Evolutionary conservation across 192 early-diverging fungal species (phyloP).

Genomic region (Pilaira anomala): DNA sequence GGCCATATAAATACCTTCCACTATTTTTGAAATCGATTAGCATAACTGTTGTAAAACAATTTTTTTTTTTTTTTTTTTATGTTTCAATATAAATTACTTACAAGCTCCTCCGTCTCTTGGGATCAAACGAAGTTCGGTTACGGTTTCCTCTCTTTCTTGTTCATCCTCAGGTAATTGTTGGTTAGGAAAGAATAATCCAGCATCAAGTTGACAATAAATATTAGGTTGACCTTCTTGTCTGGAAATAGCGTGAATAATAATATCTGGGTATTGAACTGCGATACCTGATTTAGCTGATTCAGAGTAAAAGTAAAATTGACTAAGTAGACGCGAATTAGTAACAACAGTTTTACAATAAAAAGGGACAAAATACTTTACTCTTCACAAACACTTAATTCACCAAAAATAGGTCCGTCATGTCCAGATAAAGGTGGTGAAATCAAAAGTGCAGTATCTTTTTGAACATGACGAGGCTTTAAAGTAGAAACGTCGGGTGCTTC

Average conservation of each 20-base stretch:
- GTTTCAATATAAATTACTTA: too few relatives aligned
- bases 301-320: conserved; percentile 55
- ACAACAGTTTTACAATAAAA: background rate
- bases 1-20: conserved; percentile 65
- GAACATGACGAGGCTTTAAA: conserved; percentile 15
- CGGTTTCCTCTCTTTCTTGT: conserved; percentile 43
- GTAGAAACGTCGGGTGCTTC: conserved; percentile 23
- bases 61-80: too few relatives aligned
- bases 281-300: conserved; percentile 42
- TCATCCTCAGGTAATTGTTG: conserved; percentile 32
- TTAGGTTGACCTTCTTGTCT: conserved; percentile 48
- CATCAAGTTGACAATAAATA: conserved; percentile 68
- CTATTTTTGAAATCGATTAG: conserved; percentile 40
- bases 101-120: conserved; percentile 54
- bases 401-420: conserved; percentile 30
- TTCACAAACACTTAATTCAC: conserved; percentile 47
- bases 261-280: conserved; percentile 58
- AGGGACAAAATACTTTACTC: conserved; percentile 27
- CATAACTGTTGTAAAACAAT: background rate
- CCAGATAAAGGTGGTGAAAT: conserved; percentile 33
- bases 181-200: conserved; percentile 32
- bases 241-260: conserved; percentile 70
- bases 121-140: conserved; percentile 56
- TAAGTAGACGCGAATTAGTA: conserved; percentile 12
- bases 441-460: conserved; percentile 21